Evolutionary conservation across 805 yeast species (phyloP).

Genomic region (Brettanomyces naardenensis): DNA sequence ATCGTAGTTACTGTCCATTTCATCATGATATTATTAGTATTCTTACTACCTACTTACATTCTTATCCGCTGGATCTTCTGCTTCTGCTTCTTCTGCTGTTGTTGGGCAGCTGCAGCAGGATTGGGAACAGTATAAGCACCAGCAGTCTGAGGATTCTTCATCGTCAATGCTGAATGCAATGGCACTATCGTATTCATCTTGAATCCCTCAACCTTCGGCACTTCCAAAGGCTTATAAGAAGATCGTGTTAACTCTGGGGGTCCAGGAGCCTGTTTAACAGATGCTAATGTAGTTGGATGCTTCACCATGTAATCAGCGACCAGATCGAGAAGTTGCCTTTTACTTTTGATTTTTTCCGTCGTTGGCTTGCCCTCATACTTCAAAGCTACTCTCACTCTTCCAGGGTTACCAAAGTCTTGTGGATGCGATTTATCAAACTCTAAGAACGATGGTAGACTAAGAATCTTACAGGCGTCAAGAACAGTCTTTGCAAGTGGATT

Average conservation of each 20-base stretch:
- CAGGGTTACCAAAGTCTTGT: constrained; percentile 95
- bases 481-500: constrained; percentile 85
- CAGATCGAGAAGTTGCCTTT: constrained; percentile 56
- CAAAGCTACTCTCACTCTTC: constrained; percentile 77
- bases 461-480: constrained; percentile 52
- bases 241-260: constrained; percentile 51
- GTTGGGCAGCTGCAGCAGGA: constrained; percentile 34
- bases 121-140: constrained; percentile 43
- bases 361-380: constrained; percentile 40
- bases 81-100: constrained; percentile 24
- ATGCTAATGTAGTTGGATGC: constrained; percentile 62
- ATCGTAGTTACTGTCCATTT: background rate
- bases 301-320: constrained; percentile 53
- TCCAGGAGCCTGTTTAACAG: constrained; percentile 56
- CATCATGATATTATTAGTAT: background rate
- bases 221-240: constrained; percentile 44
- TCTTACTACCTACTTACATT: constrained; percentile 13
- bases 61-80: constrained; percentile 58
- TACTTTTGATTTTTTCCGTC: constrained; percentile 33
- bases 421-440: constrained; percentile 89
- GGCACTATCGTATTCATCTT: constrained; percentile 84
- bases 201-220: constrained; percentile 81
- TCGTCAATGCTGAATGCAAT: constrained; percentile 68
- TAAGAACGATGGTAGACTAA: constrained; percentile 32
- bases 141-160: constrained; percentile 80